phyloP scores from a whole-genome alignment of 176 grass and related monocot species.

The Bromus sterilis region DNA sequence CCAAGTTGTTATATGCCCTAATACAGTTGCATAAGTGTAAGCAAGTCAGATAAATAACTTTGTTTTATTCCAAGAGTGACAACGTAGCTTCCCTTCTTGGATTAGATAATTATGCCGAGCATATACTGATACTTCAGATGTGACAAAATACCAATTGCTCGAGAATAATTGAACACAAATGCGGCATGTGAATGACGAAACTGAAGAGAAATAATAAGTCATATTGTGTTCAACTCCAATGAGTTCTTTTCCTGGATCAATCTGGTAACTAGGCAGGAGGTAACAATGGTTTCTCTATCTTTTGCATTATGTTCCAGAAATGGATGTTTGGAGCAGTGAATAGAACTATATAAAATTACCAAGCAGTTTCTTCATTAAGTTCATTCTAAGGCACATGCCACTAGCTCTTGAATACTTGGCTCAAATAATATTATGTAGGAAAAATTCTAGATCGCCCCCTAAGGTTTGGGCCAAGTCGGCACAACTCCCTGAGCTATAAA shows the following conservation, averaged over 20 bases:
- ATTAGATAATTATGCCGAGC: neutral
- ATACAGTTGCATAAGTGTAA: neutral
- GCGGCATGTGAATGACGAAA: neutral
- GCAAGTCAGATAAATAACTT: neutral
- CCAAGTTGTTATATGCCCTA: neutral
- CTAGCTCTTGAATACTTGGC: neutral
- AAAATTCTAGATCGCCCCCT: neutral
- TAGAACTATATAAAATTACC: neutral
- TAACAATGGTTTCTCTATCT: neutral
- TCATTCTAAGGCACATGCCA: neutral
- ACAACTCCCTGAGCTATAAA: neutral
- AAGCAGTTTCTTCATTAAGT: neutral
- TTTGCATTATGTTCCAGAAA: constrained; percentile 2
- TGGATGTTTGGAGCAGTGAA: neutral
- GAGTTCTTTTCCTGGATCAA: neutral
- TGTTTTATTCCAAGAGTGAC: neutral
- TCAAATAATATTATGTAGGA: neutral
- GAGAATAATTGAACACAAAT: neutral
- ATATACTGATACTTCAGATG: neutral
- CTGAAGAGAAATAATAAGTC: neutral
- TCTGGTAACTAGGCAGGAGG: neutral
- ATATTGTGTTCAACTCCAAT: neutral
- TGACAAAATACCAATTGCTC: neutral
- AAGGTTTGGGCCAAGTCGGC: neutral
- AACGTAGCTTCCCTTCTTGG: neutral